Evolutionary conservation across 257 asterid species (phyloP).

Genomic region (Petrea volubilis): DNA sequence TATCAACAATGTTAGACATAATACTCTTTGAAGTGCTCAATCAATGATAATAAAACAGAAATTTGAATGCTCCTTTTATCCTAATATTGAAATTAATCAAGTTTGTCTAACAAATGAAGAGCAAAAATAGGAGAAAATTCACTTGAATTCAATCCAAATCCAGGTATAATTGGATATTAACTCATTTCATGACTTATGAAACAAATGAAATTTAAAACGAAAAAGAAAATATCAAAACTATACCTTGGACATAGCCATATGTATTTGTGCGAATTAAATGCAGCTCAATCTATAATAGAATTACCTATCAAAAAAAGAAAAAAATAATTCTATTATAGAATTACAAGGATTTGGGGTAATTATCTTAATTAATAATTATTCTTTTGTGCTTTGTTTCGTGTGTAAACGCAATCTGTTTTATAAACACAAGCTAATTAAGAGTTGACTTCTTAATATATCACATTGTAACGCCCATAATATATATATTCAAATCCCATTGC

Average conservation of each 20-base stretch:
- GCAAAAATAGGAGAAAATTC: not conserved
- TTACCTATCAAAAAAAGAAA: not conserved
- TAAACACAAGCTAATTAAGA: no score
- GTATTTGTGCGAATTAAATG: no score
- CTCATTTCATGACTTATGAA: not conserved
- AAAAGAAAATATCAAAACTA: no score
- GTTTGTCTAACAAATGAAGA: not conserved
- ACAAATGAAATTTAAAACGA: no score
- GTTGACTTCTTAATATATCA: constrained; percentile 14
- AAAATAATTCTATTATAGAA: not conserved
- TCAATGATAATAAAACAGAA: no score
- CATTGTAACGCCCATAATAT: not conserved
- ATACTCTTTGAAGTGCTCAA: no score
- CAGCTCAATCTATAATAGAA: no score
- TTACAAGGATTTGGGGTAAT: not conserved
- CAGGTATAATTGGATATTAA: no score
- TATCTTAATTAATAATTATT: no score
- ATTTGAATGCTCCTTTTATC: not conserved
- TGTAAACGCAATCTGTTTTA: not conserved
- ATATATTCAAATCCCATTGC: not conserved
- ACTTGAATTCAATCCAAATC: not conserved
- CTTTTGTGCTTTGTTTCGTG: no score
- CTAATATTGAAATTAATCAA: not conserved
- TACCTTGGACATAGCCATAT: no score
- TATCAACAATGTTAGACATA: no score